phyloP scores from a whole-genome alignment of 2,329 filamentous ascomycete genomes.

The Pseudogymnoascus sp. region DNA sequence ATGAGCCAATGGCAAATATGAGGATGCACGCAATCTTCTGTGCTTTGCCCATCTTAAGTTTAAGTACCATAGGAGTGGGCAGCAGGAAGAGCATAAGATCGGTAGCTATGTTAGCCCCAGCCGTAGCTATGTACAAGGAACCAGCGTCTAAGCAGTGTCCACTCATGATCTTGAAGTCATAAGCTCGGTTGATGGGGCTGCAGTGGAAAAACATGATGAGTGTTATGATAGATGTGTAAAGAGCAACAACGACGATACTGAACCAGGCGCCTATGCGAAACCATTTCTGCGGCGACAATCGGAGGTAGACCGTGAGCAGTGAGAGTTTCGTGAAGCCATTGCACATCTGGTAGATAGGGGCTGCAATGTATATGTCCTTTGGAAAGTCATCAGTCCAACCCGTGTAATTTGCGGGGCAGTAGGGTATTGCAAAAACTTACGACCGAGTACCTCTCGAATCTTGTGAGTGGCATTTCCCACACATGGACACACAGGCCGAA shows the following conservation, averaged over 20 bases:
- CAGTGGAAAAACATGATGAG: constrained; percentile 32
- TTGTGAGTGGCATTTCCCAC: constrained; percentile 15
- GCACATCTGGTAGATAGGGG: constrained; percentile 28
- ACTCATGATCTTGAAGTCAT: constrained; percentile 24
- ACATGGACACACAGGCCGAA: constrained; percentile 13
- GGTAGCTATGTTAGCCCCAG: constrained; percentile 38
- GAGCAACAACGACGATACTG: constrained; percentile 25
- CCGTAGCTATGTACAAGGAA: constrained; percentile 41
- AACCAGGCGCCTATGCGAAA: constrained; percentile 28
- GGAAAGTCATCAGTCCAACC: not conserved
- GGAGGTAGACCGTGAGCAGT: constrained; percentile 32
- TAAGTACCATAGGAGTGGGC: constrained; percentile 38
- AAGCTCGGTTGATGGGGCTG: constrained; percentile 28
- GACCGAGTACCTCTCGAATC: constrained; percentile 13
- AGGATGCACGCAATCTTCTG: constrained; percentile 38
- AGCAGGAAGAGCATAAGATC: constrained; percentile 39
- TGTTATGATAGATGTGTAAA: constrained; percentile 29
- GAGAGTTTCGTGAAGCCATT: constrained; percentile 31
- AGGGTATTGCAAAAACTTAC: not conserved
- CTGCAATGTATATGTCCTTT: constrained; percentile 13
- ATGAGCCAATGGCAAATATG: constrained; percentile 39
- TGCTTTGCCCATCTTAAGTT: constrained; percentile 35
- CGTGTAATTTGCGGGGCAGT: not conserved
- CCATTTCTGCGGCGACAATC: constrained; percentile 29
- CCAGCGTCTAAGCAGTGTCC: constrained; percentile 37